Conservation (phyloP, 306 rosid genomes). For the Prunus mume region DNA sequence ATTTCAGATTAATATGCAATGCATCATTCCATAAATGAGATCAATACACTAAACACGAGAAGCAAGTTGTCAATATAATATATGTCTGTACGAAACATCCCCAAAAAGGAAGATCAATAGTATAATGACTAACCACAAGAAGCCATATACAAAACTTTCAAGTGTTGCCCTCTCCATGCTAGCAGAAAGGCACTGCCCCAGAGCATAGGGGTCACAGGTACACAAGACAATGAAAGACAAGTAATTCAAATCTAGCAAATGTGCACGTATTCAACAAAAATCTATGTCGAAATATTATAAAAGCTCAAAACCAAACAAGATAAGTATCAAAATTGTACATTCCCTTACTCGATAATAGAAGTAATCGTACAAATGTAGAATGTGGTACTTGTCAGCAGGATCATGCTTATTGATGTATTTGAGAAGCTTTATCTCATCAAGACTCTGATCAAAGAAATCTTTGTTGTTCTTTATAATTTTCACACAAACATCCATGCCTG, state of each 20-base stretch:
- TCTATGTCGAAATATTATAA: background rate
- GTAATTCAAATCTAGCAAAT: background rate
- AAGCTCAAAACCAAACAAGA: too few relatives aligned
- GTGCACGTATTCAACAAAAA: background rate
- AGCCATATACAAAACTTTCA: background rate
- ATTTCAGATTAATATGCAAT: background rate
- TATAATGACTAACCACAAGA: background rate
- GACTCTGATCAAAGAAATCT: too few relatives aligned
- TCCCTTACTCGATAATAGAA: too few relatives aligned
- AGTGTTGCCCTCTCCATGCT: background rate
- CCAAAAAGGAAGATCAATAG: background rate
- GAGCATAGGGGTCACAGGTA: background rate
- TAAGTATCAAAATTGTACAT: too few relatives aligned
- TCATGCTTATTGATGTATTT: too few relatives aligned
- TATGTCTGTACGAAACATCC: background rate
- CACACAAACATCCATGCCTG: too few relatives aligned
- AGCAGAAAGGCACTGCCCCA: background rate
- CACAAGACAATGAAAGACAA: background rate
- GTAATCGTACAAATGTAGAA: too few relatives aligned
- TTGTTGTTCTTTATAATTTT: too few relatives aligned
- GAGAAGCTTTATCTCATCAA: too few relatives aligned
- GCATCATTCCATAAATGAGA: constrained; percentile 5
- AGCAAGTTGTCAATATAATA: background rate
- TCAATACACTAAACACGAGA: background rate
- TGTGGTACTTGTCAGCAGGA: too few relatives aligned